These are phyloP conservation scores for Brasilioporus rufonigricans DNA, from an alignment of 768 basidiomycete genomes.

Conservation along the genomic window DNA sequence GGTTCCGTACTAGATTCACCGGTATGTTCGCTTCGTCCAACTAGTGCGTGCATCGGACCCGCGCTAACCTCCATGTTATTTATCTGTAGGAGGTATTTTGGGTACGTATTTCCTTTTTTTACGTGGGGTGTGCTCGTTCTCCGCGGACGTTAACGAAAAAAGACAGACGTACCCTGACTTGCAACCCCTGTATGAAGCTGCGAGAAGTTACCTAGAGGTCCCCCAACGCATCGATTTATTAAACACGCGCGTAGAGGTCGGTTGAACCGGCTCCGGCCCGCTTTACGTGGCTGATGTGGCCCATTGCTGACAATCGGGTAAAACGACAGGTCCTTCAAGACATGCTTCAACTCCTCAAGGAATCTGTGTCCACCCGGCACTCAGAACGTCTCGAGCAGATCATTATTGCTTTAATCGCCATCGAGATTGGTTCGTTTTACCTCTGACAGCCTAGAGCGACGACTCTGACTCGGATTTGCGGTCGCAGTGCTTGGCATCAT, in stretches of 20 bases:
- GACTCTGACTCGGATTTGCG: slow-evolving; percentile 5
- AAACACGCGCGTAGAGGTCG: slow-evolving; percentile 89
- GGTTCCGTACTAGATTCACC: slow-evolving; percentile 97
- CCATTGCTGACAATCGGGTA: slow-evolving; percentile 1
- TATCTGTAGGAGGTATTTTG: slow-evolving; percentile 82
- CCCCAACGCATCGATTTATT: slow-evolving; percentile 90
- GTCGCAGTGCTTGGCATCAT: slow-evolving; percentile 78
- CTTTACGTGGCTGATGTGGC: not conserved
- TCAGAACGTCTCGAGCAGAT: slow-evolving; percentile 91
- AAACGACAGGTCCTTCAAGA: slow-evolving; percentile 81
- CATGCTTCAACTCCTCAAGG: slow-evolving; percentile 93
- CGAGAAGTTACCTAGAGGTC: slow-evolving; percentile 91
- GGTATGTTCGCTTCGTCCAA: slow-evolving; percentile 42
- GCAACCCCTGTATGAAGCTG: slow-evolving; percentile 92
- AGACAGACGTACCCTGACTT: slow-evolving; percentile 87
- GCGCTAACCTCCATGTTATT: not conserved
- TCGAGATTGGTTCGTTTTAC: slow-evolving; percentile 68
- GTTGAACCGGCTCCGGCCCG: slow-evolving; percentile 22
- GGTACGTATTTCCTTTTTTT: slow-evolving; percentile 47
- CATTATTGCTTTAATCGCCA: slow-evolving; percentile 85
- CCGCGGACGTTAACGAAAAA: slow-evolving; percentile 19
- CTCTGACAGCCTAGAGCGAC: not conserved
- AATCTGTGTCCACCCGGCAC: slow-evolving; percentile 88
- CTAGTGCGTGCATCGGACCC: not conserved
- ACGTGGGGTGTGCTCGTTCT: not conserved